phyloP scores from a whole-genome alignment of 345 rosid species.

The Salix caprea region DNA sequence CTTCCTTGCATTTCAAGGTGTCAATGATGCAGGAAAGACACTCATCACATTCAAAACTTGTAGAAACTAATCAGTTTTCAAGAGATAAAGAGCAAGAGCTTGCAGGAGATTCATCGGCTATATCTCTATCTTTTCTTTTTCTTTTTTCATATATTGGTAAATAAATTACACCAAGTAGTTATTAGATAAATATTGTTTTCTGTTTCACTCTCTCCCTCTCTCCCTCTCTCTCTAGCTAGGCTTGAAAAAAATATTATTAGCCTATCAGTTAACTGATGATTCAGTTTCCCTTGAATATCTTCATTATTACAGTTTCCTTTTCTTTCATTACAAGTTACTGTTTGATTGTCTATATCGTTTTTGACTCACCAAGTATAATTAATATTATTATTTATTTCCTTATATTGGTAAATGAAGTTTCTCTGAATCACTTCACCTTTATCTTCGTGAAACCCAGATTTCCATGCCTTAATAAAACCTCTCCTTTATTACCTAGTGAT shows the following conservation, averaged over 20 bases:
- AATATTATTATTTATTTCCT: background rate
- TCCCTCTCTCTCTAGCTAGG: background rate
- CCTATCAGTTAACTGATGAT: background rate
- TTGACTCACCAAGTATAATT: background rate
- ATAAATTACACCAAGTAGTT: background rate
- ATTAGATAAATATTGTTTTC: background rate
- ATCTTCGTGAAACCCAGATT: conserved; percentile 7
- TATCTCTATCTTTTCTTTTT: background rate
- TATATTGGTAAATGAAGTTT: conserved; percentile 10
- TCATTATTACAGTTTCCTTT: background rate
- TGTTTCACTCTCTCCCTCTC: background rate
- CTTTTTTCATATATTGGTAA: background rate
- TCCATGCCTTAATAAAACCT: background rate
- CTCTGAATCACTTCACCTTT: background rate
- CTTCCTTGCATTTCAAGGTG: background rate
- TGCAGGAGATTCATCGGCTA: background rate
- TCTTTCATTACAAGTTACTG: background rate
- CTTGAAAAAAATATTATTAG: background rate
- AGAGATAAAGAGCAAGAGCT: background rate
- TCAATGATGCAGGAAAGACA: background rate
- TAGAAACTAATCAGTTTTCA: background rate
- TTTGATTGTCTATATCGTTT: background rate
- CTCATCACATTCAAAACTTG: background rate
- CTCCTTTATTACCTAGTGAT: background rate
- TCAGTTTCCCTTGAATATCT: background rate